phyloP scores from a whole-genome alignment of 768 basidiomycete species.

The Rhodotorula diobovata region DNA sequence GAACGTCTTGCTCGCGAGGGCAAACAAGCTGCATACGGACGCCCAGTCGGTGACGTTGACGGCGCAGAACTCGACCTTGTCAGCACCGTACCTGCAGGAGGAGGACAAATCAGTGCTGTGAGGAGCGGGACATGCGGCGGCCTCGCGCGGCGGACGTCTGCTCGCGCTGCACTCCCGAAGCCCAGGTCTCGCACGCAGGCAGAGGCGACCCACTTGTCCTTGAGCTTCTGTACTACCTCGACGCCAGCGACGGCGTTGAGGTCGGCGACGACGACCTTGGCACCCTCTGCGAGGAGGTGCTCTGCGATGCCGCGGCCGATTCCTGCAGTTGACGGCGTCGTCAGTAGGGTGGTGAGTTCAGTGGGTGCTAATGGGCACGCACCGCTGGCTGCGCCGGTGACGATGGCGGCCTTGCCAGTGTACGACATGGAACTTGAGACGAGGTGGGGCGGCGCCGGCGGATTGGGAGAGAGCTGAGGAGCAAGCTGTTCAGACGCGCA shows the following conservation, averaged over 20 bases:
- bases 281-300: slow-evolving; percentile 18
- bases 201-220: background rate
- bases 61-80: slow-evolving; percentile 17
- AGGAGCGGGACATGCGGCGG: too few species aligned
- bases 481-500: too few species aligned
- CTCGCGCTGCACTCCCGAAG: too few species aligned
- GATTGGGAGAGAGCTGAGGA: background rate
- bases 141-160: too few species aligned
- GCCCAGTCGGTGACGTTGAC: slow-evolving; percentile 26
- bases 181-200: too few species aligned
- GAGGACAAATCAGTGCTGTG: too few species aligned
- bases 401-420: slow-evolving; percentile 15
- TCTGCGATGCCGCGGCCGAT: slow-evolving; percentile 31
- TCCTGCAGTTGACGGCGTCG: background rate
- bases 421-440: background rate
- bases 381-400: slow-evolving; percentile 30
- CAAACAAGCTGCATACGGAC: slow-evolving; percentile 18
- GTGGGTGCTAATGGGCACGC: background rate
- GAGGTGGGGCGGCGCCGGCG: background rate
- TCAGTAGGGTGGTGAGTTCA: background rate
- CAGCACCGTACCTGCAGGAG: background rate
- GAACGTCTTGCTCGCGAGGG: slow-evolving; percentile 7
- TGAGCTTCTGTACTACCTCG: slow-evolving; percentile 11
- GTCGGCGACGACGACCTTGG: slow-evolving; percentile 28
- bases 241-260: slow-evolving; percentile 7